Base-by-base conservation (phyloP, 805 yeast species). In the Candida parachauliodes region DNA sequence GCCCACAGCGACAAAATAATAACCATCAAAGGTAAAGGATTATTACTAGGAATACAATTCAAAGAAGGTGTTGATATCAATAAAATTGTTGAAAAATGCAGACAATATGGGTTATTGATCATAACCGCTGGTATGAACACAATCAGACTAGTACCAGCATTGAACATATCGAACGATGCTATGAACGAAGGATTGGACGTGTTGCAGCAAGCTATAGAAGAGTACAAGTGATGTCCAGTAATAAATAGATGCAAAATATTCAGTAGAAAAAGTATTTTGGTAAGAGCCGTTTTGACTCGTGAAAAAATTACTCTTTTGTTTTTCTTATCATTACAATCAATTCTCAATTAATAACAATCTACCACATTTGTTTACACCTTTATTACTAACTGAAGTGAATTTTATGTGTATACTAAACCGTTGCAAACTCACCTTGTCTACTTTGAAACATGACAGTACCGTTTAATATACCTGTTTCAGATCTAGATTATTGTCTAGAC, bases 81-180 rank as follows among this genome's bases (percentile, higher is more conserved):
- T 14, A 62, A 68, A 10, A 64, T 91, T n/a, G 78, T 88, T 17
- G 66, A 65, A 18, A 74, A 73, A 41, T 88, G 94, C 28, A 74
- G 91, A 54, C 84, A 86, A 39, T 64, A 79, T 43, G 97, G 98
- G 3, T 66, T 93, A 46, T 67, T 93, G 41, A 77, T 88, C 17
- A 86, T 93, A 40, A 84, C 95, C 15, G 96, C 96, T 5, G 98
- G 98, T 31, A 82, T 84, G 49, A 88, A 88, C 57, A 91, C 93
- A 8, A 67, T 93, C 37, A 78, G 98, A 63, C 71, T 93, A 46
- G 93, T 91, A 21, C 98, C 98, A 22, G 93, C 98, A 6, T 72
- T 93, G 55, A 88, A 83, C 48, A 88, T 89, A 43, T 81, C 79
- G 20, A 79, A 81, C 37, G 80, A 77, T 20, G 77, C 73, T 27